These are phyloP conservation scores for Akanthomyces dipterigenus DNA, from an alignment of 2,329 filamentous ascomycete species.

Conservation along the genomic window DNA sequence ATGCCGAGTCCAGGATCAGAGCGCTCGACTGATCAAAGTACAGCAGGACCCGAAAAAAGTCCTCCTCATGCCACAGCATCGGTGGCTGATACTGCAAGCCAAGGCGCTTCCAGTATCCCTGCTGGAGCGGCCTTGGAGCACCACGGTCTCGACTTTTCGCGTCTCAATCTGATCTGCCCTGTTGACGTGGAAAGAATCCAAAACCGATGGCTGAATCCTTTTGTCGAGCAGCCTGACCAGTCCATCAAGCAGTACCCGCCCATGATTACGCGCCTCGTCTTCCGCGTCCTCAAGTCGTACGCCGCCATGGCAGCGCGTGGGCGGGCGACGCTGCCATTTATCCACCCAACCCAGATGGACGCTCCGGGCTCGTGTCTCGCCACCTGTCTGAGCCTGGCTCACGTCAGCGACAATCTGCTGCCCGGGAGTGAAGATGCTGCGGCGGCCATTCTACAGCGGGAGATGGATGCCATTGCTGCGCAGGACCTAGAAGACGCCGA, in stretches of 20 bases:
- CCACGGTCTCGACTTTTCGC: neutral
- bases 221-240: neutral
- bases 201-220: slow-evolving; percentile 6
- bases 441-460: neutral
- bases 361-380: neutral
- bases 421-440: neutral
- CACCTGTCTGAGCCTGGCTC: slow-evolving; percentile 1
- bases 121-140: neutral
- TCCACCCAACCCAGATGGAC: neutral
- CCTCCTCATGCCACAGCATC: too few species aligned
- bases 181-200: slow-evolving; percentile 4
- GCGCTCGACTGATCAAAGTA: neutral
- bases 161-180: neutral
- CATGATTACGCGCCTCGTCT: neutral
- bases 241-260: slow-evolving; percentile 1
- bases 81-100: neutral
- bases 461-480: neutral
- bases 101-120: neutral
- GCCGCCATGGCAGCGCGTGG: slow-evolving; percentile 6
- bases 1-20: neutral
- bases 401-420: neutral
- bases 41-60: neutral
- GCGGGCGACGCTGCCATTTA: neutral
- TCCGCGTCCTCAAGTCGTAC: slow-evolving; percentile 4
- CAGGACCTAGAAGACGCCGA: neutral